A percentile compares a stretch with the other conserved stretches of the same genome.
These are phyloP conservation scores for Eruca vesicaria DNA, from an alignment of 441 rosid species.

Conservation along the genomic window DNA sequence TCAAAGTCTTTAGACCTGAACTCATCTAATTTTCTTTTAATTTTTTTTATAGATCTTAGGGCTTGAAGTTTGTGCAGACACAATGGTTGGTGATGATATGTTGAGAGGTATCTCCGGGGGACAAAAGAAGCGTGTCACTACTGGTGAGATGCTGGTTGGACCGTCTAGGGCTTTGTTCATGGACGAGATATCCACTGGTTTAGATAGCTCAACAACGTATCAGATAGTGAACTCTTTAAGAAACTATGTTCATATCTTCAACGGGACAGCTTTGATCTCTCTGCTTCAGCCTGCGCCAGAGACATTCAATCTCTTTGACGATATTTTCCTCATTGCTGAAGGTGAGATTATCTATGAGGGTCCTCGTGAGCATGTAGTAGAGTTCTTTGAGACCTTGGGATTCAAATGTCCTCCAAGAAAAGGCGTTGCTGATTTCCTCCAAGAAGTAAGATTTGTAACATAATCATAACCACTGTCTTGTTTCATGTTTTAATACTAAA, in stretches of 20 bases:
- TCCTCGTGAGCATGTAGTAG: conserved; percentile 68
- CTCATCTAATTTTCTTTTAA: not conserved
- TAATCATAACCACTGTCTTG: not conserved
- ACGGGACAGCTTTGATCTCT: conserved; percentile 68
- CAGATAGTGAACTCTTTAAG: conserved; percentile 76
- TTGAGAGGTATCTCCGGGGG: conserved; percentile 92
- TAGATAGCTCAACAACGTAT: conserved; percentile 88
- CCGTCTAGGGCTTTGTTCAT: conserved; percentile 74
- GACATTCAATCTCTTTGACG: conserved; percentile 85
- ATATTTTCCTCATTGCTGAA: conserved; percentile 77
- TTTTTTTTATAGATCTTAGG: conserved; percentile 60
- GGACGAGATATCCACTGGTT: conserved; percentile 94
- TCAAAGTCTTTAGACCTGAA: not conserved
- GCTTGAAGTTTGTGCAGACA: conserved; percentile 80
- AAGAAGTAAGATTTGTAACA: conserved; percentile 44
- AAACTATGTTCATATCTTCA: conserved; percentile 67
- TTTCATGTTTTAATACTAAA: not conserved
- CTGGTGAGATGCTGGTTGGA: conserved; percentile 91
- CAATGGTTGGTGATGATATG: conserved; percentile 81
- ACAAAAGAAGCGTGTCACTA: conserved; percentile 85
- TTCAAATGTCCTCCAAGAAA: conserved; percentile 86
- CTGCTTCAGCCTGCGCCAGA: conserved; percentile 94
- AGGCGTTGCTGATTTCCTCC: conserved; percentile 87
- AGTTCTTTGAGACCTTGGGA: conserved; percentile 78
- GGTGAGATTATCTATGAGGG: conserved; percentile 82